phyloP scores from a whole-genome alignment of 1,139 yeast species.

The Candida smagusa region DNA sequence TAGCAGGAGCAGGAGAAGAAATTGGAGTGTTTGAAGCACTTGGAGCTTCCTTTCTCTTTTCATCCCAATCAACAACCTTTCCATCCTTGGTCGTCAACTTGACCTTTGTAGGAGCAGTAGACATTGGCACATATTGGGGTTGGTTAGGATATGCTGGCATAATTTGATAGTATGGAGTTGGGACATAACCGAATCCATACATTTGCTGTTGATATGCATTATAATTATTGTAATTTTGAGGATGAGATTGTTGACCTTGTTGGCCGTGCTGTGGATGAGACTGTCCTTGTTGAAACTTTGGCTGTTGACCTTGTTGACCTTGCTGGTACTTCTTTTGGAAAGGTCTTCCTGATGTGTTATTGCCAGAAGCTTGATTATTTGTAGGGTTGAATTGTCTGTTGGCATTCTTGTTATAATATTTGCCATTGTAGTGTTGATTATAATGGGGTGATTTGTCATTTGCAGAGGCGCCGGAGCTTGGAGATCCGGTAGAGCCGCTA shows the following conservation, averaged over 20 bases:
- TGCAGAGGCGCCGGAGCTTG: conserved; percentile 3
- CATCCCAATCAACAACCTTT: conserved; percentile 45
- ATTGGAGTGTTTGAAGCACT: conserved; percentile 12
- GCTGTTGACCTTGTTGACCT: conserved; percentile 8
- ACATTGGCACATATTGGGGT: conserved; percentile 13
- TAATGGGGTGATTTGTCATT: conserved; percentile 12
- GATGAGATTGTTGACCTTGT: conserved; percentile 7
- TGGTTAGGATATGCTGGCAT: conserved; percentile 16
- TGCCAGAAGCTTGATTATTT: conserved; percentile 8
- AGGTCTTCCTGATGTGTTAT: conserved; percentile 8
- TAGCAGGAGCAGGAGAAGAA: conserved; percentile 8
- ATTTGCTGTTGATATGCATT: conserved; percentile 13
- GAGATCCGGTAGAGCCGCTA: conserved; percentile 4
- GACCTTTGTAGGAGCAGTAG: conserved; percentile 19
- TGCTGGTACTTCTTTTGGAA: conserved; percentile 3
- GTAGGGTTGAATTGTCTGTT: conserved; percentile 3
- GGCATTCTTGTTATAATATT: conserved; percentile 7
- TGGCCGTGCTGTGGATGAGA: conserved; percentile 6
- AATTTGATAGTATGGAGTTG: conserved; percentile 14
- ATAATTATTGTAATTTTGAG: conserved; percentile 13
- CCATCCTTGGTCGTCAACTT: conserved; percentile 48
- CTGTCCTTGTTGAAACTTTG: conserved; percentile 4
- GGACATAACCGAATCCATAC: conserved; percentile 15
- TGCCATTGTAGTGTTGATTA: conserved; percentile 8
- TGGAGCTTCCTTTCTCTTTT: conserved; percentile 27